Conservation (phyloP, 768 basidiomycete species). For the Lactifluus echinatus region DNA sequence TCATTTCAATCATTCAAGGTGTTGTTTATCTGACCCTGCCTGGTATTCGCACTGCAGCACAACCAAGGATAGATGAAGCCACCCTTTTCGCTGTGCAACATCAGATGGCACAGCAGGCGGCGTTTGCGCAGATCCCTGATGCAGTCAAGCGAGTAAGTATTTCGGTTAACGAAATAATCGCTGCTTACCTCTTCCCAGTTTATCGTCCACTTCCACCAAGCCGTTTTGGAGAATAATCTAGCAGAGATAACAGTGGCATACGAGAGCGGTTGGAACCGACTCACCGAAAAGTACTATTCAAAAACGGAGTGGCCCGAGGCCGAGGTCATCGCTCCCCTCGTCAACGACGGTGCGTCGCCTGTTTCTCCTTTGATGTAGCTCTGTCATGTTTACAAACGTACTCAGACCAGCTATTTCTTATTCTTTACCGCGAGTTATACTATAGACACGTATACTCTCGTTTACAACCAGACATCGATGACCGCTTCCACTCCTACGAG, state of each 20-base stretch:
- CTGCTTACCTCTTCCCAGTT: constrained; percentile 47
- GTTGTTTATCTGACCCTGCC: background rate
- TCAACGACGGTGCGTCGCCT: constrained; percentile 68
- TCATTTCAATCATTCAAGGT: background rate
- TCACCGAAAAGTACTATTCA: constrained; percentile 92
- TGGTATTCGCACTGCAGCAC: constrained; percentile 26
- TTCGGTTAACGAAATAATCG: background rate
- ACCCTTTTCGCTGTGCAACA: constrained; percentile 69
- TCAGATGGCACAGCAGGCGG: constrained; percentile 76
- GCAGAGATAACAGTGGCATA: constrained; percentile 88
- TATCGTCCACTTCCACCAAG: constrained; percentile 91
- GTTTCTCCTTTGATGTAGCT: background rate
- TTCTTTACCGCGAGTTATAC: constrained; percentile 93
- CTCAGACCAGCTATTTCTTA: constrained; percentile 87
- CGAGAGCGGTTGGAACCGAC: constrained; percentile 94
- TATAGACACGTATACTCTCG: constrained; percentile 95
- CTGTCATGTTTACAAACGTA: background rate
- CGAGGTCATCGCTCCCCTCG: constrained; percentile 88
- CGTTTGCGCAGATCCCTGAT: constrained; percentile 78
- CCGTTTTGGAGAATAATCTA: constrained; percentile 85
- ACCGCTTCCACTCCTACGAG: constrained; percentile 96
- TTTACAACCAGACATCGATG: constrained; percentile 90
- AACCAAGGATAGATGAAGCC: constrained; percentile 63
- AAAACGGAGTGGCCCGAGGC: constrained; percentile 97
- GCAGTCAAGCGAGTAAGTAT: constrained; percentile 74